Base-by-base conservation (phyloP, 164 flowering plant genomes). In the Sextonia rubra region DNA sequence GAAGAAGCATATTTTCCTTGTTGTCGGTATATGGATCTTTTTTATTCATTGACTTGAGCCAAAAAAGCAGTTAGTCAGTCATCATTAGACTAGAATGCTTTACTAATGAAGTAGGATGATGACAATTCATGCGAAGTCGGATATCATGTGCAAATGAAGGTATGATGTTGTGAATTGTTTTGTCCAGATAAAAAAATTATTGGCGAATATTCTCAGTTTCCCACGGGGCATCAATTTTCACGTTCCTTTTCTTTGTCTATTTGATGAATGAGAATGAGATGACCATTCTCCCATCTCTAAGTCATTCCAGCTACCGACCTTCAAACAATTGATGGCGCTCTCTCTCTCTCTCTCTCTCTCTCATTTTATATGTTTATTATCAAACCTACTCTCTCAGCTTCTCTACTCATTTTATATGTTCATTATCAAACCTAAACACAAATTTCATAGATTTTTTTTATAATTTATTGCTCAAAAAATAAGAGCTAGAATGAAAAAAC, bases 311-410 rank as follows among this genome's bases (percentile, higher is more conserved):
- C 74, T 18, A 67, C 65, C 79, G 68, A 64, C 75, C 75, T 75
- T 63, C 74, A 72, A 30, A 77, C 71, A 61, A 71, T 63, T 69
- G 73, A 77, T 67, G 72, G 73, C 37, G 60, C 74, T 71, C 55
- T 49, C 20, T 47, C 69, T 15, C 32, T 55, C 69, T 12, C 47
- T 48, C n/a, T 26, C 73, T 65, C 70, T 65, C 74, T 66, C 74
- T 71, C 74, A 71, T 72, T 69, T 69, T 61, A n/a, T 47, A 11
- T 12, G 17, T 62, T 47, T 47, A 6, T 47, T 47, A 6, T 47
- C 6, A 47, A 47, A 47, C 49, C 49, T 6, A 7, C 18, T 52
- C 20, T 52, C 17, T 52, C n/a, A 12, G 49, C 49, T 47, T 47
- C 49, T 12, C 49, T 47, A 47, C 49, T 47, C 49, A 47, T 6